Conservation (phyloP, 805 yeast species). For the Ogataea ganodermae region DNA sequence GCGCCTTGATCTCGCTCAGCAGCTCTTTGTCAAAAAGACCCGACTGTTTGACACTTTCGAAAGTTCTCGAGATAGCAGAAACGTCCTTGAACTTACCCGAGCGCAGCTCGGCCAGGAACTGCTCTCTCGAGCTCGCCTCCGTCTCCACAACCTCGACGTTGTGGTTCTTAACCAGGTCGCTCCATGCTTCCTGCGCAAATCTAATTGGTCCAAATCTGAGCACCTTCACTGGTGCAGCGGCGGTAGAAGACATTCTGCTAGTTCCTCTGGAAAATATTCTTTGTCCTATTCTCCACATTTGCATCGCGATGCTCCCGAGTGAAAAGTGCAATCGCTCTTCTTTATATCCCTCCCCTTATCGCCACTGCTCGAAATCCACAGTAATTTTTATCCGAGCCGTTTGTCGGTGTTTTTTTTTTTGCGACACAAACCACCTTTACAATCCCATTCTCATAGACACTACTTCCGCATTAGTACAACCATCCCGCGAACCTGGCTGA, state of each 20-base stretch:
- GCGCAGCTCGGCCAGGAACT: slow-evolving; percentile 41
- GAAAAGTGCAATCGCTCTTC: neutral
- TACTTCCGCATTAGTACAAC: too few species aligned
- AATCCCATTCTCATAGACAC: too few species aligned
- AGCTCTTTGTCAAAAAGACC: slow-evolving; percentile 50
- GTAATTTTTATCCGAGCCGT: too few species aligned
- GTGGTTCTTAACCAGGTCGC: slow-evolving; percentile 30
- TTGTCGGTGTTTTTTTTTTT: too few species aligned
- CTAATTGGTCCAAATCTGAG: slow-evolving; percentile 63
- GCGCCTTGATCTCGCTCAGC: slow-evolving; percentile 35
- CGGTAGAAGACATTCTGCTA: slow-evolving; percentile 24
- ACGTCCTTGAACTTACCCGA: slow-evolving; percentile 40
- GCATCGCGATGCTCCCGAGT: neutral
- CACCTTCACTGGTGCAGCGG: slow-evolving; percentile 44
- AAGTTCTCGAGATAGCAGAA: slow-evolving; percentile 43
- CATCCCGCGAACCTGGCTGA: too few species aligned
- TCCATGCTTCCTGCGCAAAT: slow-evolving; percentile 69
- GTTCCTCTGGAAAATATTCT: neutral
- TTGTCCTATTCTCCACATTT: neutral
- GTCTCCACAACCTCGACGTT: slow-evolving; percentile 50
- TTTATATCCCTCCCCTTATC: neutral
- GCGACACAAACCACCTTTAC: too few species aligned
- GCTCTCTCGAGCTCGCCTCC: slow-evolving; percentile 41
- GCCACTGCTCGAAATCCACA: neutral
- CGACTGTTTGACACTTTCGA: slow-evolving; percentile 39